Evolutionary conservation across 768 basidiomycete genomes (phyloP), one percentile per base, ranked within the genome.

Genomic region (Tulasnella sp.): DNA sequence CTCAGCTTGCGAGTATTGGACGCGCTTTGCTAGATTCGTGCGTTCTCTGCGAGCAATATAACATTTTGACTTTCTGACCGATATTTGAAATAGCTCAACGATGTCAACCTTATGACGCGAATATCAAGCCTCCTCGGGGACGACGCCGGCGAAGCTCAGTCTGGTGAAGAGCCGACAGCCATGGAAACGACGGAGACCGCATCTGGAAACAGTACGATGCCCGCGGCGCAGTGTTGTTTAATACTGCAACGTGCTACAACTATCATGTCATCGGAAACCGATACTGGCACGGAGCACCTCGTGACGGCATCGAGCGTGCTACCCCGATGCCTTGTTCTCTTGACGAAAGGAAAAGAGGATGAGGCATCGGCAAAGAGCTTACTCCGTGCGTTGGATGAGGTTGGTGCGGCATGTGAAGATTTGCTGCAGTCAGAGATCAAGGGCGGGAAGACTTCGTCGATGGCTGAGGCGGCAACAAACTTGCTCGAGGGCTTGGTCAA

Each of bases 1-100:
- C 19, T 86, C 86, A 10, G 89, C 92, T 83, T 94, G 93, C 83
- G 92, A 94, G 81, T 90, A 89, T 77, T 94, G 94, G 91, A 88
- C 90, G 81, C 86, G 85, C 27, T 89, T 94, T 81, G 92, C 93
- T 0, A 90, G 89, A 82, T 87, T 87, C 86, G 94, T 92, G 73
- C 79, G 87, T 84, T 24, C 7, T 34, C 83, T 91, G 5, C 88
- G 89, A 12, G 85, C 84, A 2, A 83, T 83, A 85, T 91, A 3
- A 80, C 83, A 86, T 7, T 82, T 84, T 10, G 86, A 90, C 52
- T 86, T 87, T 0, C 85, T 87, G 36, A 88, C 89, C 0, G 90
- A 90, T 52, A 36, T 1, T 1, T 42, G 24, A 16, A 0, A 4
- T 42, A 56, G 80, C 18, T 76, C 16, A 77, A 84, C 77, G 78